Base-by-base conservation (phyloP, 2,329 filamentous ascomycete species). In the Epichloe sibirici region DNA sequence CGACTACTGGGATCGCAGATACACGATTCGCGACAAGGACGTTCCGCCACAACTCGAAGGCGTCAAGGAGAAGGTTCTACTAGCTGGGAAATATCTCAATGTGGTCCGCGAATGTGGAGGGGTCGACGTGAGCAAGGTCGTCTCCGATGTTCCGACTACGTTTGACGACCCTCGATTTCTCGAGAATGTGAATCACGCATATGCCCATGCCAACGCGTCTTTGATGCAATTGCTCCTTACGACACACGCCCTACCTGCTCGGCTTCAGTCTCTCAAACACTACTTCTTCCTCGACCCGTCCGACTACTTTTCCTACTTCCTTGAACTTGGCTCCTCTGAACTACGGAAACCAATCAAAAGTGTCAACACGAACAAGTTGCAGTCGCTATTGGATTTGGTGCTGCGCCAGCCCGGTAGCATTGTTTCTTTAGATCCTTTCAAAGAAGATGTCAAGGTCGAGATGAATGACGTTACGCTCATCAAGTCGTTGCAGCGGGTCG, bases 281-380 rank as follows among this genome's bases (percentile, higher is more conserved):
- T 98, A 98, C 72, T 98, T 97, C 74, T 98, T 98, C 75, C 83
- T 98, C 56, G 91, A 97, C 61, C 86, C 90, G 8, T 96, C 93
- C 37, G 93, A 98, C 67, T 98, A 95, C 73, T 97, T 98, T 69
- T 90, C 90, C 3, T 95, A 97, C 69, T 98, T 98, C 67, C 82
- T 98, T 55, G 93, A 98, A 65, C 82, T 98, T 21, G 84, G 89
- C 51, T 78, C 86, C 34, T 90, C 90, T 1, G 93, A 98, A 69
- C 76, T 98, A 54, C 86, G 88, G 62, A 96, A 96, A 65, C 85
- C 87, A 35, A 88, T 90, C 54, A 89, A 89, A 65, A 79, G 79
- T 51, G 90, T 97, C 68, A 98, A 97, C 63, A 87, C 88, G 52
- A 83, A 83, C 66, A 98, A 98, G 68, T 76, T 98, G 43, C 93